phyloP scores from a whole-genome alignment of 495 filamentous ascomycete species.

The Penicillium turbatum region DNA sequence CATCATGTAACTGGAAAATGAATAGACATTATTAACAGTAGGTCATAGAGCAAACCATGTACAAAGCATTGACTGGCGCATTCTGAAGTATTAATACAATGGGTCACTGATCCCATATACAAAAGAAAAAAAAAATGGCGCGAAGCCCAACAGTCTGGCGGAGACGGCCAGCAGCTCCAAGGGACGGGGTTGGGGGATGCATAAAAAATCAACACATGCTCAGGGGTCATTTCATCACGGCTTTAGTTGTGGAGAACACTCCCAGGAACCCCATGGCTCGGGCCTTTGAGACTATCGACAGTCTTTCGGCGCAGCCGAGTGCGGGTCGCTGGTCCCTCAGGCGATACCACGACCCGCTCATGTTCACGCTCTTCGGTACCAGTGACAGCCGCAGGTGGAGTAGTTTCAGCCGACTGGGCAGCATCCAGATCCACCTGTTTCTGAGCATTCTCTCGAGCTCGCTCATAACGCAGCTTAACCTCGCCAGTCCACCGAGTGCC shows the following conservation, averaged over 20 bases:
- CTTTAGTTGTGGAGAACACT: slow-evolving; percentile 37
- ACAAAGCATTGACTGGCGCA: slow-evolving; percentile 23
- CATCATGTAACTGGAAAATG: background rate
- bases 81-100: slow-evolving; percentile 30
- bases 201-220: slow-evolving; percentile 14
- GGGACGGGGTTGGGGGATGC: slow-evolving; percentile 14
- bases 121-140: slow-evolving; percentile 10
- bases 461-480: slow-evolving; percentile 43
- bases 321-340: slow-evolving; percentile 29
- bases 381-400: slow-evolving; percentile 3
- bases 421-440: slow-evolving; percentile 35
- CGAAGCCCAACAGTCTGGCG: slow-evolving; percentile 21
- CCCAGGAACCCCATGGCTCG: slow-evolving; percentile 37
- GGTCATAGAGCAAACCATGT: slow-evolving; percentile 22
- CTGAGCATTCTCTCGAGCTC: slow-evolving; percentile 39
- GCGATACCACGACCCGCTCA: slow-evolving; percentile 26
- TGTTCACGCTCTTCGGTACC: slow-evolving; percentile 15
- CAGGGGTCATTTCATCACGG: slow-evolving; percentile 13
- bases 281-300: slow-evolving; percentile 40
- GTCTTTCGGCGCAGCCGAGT: slow-evolving; percentile 41
- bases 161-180: slow-evolving; percentile 39
- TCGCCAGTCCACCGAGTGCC: slow-evolving; percentile 46
- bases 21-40: slow-evolving; percentile 33
- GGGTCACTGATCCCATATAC: slow-evolving; percentile 9
- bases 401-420: slow-evolving; percentile 10